Base-by-base conservation (phyloP, 306 rosid species). In the Rosa multiflora region DNA sequence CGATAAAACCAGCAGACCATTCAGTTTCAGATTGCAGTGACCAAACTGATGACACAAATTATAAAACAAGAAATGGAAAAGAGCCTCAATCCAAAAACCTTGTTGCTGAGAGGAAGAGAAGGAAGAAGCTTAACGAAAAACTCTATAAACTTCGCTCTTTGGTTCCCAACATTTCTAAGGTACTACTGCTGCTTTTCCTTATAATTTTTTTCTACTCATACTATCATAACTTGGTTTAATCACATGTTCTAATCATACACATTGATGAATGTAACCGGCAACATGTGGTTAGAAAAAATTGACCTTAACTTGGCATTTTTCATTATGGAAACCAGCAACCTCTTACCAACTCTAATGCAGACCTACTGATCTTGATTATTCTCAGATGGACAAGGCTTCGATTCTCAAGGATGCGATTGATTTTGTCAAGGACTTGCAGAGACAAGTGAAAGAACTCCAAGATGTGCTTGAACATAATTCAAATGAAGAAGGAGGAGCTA, bases 341-440 rank as follows among this genome's bases (percentile, higher is more conserved):
- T 40, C 21, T 9, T 44, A 18, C 23, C 6, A 17, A 20, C 52
- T 78, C 37, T 79, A 76, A 82, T 56, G 70, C 48, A 32, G 18
- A 18, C 26, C 32, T 32, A 21, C 10, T 67, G 66, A 35, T 64
- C 29, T 72, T 70, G 75, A 14, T 35, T 64, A 70, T 66, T 77
- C 62, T 76, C 61, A 88, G 92, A 81, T 95, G 67, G 99, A 95
- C 75, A 95, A 89, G 59, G 99, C 99, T 1, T 87, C 99, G 0
- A 93, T 95, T 63, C 94, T 94, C 3, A 98, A 94, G 72, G 99
- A 95, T 69, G 97, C 98, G 5, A 93, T 95, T 77, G 96, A 93
- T 78, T 91, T 42, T 68, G 96, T 92, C 61, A 87, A 88, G 88
- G 96, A 95, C 72, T 80, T 93, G 86, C 86, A 90, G 84, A 84